Evolutionary conservation across 345 rosid species (phyloP).

Genomic region (Corchorus capsularis): DNA sequence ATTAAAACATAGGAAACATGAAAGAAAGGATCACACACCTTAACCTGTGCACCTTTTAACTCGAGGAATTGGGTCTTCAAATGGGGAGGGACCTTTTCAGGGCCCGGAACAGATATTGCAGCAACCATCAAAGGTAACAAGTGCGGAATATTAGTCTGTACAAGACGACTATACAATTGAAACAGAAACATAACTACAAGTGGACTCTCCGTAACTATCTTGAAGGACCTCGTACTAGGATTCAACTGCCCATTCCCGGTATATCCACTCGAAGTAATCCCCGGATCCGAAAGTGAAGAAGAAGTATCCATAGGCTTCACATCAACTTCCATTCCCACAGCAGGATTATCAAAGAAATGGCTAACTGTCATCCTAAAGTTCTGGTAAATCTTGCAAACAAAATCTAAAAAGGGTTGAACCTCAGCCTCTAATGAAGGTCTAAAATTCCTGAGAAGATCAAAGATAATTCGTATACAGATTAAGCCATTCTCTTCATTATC

Average conservation of each 20-base stretch:
- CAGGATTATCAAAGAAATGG: constrained; percentile 81
- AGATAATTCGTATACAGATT: constrained; percentile 91
- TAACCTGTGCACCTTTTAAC: constrained; percentile 98
- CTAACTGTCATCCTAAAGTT: constrained; percentile 76
- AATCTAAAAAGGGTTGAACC: constrained; percentile 95
- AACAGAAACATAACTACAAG: constrained; percentile 98
- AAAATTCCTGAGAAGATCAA: constrained; percentile 92
- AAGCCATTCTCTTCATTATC: constrained; percentile 97
- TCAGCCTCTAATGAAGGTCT: constrained; percentile 90
- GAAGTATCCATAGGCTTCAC: constrained; percentile 81
- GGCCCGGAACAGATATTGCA: constrained; percentile 96
- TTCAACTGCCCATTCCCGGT: constrained; percentile 76
- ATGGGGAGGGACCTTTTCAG: constrained; percentile 86
- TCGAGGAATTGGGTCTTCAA: constrained; percentile 88
- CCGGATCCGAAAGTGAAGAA: constrained; percentile 57
- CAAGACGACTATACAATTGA: constrained; percentile 90
- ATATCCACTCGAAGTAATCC: constrained; percentile 48
- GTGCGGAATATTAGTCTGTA: constrained; percentile 92
- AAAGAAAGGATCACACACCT: constrained; percentile 52
- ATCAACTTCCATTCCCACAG: constrained; percentile 59
- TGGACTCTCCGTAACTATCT: constrained; percentile 97
- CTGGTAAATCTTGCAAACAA: constrained; percentile 94
- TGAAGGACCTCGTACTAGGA: constrained; percentile 90
- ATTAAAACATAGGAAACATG: neutral
- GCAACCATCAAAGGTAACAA: constrained; percentile 94